phyloP scores from a whole-genome alignment of 2,329 filamentous ascomycete species.

The Anthostomella pinea region DNA sequence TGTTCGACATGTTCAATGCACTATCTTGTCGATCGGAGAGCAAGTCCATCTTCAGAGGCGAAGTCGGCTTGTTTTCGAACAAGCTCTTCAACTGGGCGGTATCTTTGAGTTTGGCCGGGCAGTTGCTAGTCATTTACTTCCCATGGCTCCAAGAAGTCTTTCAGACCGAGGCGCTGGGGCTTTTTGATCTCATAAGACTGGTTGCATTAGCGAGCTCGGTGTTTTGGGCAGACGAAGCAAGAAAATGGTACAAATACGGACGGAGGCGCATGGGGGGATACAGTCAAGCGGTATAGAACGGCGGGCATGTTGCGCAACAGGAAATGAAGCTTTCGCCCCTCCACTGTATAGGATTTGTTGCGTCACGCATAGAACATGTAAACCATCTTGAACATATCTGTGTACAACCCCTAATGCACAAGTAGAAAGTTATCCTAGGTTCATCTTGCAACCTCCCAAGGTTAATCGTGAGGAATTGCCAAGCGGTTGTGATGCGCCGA shows the following conservation, averaged over 20 bases:
- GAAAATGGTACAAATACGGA: slow-evolving; percentile 73
- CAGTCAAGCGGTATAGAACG: slow-evolving; percentile 61
- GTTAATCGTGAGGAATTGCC: no score
- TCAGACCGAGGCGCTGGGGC: slow-evolving; percentile 81
- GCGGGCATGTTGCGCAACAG: no score
- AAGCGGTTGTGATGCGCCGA: no score
- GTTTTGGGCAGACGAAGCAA: slow-evolving; percentile 89
- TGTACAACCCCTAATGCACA: no score
- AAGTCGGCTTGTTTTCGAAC: slow-evolving; percentile 80
- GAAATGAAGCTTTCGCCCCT: no score
- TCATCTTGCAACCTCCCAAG: no score
- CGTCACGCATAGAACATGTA: no score
- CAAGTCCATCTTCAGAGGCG: slow-evolving; percentile 84
- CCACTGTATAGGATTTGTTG: no score
- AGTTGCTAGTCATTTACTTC: slow-evolving; percentile 89
- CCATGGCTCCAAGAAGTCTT: slow-evolving; percentile 92
- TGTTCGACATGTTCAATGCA: slow-evolving; percentile 99
- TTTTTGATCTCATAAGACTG: slow-evolving; percentile 72
- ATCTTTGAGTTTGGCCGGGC: slow-evolving; percentile 76
- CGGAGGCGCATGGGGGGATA: slow-evolving; percentile 58
- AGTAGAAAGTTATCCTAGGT: no score
- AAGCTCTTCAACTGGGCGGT: slow-evolving; percentile 97
- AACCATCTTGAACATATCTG: no score
- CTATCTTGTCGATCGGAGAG: slow-evolving; percentile 86
- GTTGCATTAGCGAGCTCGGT: slow-evolving; percentile 79